These are phyloP conservation scores for Colletotrichum cordylinicola DNA, from an alignment of 2,329 filamentous ascomycete genomes.

Conservation along the genomic window DNA sequence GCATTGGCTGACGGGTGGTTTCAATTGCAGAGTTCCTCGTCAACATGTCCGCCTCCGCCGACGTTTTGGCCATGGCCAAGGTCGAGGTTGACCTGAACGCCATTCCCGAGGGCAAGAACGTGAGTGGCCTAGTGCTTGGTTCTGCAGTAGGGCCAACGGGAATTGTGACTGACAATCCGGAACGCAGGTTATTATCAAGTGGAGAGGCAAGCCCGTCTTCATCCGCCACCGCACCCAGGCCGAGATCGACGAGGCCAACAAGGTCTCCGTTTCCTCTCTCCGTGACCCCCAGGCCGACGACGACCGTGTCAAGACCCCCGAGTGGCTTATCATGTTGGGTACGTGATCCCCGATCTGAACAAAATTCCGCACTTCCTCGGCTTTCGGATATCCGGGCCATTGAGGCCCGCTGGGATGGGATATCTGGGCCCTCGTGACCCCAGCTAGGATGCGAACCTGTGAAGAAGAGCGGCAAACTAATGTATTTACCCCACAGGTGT, in stretches of 20 bases:
- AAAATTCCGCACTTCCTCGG: neutral
- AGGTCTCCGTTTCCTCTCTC: conserved; percentile 80
- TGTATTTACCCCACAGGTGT: conserved; percentile 66
- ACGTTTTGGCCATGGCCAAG: conserved; percentile 99
- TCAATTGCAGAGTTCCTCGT: conserved; percentile 86
- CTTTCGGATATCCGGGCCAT: neutral
- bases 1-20: conserved; percentile 29
- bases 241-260: conserved; percentile 96
- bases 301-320: conserved; percentile 96
- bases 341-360: conserved; percentile 35
- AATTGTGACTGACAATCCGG: neutral
- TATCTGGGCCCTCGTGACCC: neutral
- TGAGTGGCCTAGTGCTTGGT: conserved; percentile 52
- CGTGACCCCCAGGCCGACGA: conserved; percentile 91
- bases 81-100: conserved; percentile 92
- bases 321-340: conserved; percentile 99
- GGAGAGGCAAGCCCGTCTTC: conserved; percentile 99
- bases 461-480: conserved; percentile 26
- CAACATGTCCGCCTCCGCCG: conserved; percentile 99
- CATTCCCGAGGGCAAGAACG: conserved; percentile 99
- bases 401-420: neutral
- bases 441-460: neutral
- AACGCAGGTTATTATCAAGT: conserved; percentile 95
- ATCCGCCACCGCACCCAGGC: conserved; percentile 94
- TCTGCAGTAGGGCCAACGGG: no score